Conservation (phyloP, 257 asterid species). For the Solanum sparsipilum region DNA sequence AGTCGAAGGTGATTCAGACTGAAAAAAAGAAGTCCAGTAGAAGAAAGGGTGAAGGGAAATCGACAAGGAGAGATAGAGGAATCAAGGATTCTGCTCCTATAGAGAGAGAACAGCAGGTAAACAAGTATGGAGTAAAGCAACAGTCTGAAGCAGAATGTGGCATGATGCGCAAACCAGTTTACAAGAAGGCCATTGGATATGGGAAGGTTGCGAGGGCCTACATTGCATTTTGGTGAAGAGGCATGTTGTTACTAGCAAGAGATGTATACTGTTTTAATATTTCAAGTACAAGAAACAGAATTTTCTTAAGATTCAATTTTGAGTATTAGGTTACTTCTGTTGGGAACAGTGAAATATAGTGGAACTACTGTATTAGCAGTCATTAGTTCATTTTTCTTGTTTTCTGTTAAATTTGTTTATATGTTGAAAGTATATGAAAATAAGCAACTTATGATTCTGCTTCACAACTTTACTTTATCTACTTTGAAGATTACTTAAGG, state of each 20-base stretch:
- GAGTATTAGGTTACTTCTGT: too few species aligned
- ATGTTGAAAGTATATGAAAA: too few species aligned
- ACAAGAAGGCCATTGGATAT: background rate
- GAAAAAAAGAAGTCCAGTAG: constrained; percentile 21
- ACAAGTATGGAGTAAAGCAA: constrained; percentile 20
- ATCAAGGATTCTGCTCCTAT: too few species aligned
- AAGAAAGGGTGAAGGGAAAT: constrained; percentile 13
- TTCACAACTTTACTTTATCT: too few species aligned
- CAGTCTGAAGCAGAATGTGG: constrained; percentile 1
- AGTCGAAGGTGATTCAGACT: constrained; percentile 12
- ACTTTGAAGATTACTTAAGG: too few species aligned
- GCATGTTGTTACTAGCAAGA: constrained; percentile 19
- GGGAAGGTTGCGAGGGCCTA: constrained; percentile 10
- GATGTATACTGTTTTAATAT: too few species aligned
- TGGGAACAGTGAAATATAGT: too few species aligned
- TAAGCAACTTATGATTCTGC: too few species aligned
- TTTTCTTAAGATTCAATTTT: too few species aligned
- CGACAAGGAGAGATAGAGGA: background rate
- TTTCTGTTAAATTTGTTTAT: too few species aligned
- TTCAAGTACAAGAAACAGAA: constrained; percentile 33
- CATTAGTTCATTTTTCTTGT: background rate
- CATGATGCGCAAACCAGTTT: too few species aligned
- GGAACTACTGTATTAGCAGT: too few species aligned
- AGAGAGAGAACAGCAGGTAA: constrained; percentile 25
- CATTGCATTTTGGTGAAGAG: constrained; percentile 15